Base-by-base conservation (phyloP, 2,329 filamentous ascomycete genomes). In the Fulvia fulva region DNA sequence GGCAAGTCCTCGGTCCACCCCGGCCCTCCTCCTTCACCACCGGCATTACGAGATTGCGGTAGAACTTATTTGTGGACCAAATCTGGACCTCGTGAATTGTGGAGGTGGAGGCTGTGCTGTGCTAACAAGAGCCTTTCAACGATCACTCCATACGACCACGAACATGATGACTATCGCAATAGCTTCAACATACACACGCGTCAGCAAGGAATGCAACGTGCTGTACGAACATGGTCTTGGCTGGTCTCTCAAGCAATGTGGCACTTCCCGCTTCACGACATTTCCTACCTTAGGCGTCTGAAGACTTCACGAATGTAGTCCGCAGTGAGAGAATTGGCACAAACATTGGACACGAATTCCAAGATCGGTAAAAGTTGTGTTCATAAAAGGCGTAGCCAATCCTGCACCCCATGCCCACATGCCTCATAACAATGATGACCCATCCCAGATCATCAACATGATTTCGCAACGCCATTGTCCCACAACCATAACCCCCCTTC, bases 371-470 rank as follows among this genome's bases (percentile, higher is more conserved):
- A 19, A 32, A 50, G n/a, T 28, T 50, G 47, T 50, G 47, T 50
- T 50, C 47, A 21, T 50, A 50, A 32, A 41, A 50, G 26, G 47
- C 47, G 47, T 50, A 19, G 23, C 11, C 19, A 34, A 32, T 12
- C 28, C 28, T 32, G 28, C 23, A 5, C 45, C 21, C 14, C n/a
- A n/a, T n/a, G 9, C n/a, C 41, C 41, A 44, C n/a, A 44, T 44
- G 41, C 44, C 44, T 25, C 19, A 23, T 47, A 26, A 25, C 25
- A 23, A n/a, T 19, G 14, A 41, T n/a, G n/a, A 41, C 8, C 21
- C 26, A 26, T 28, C 23, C 47, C 47, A 32, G 47, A 32, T 57
- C 55, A 53, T 53, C 49, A 26, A 43, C 47, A 50, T 50, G 26
- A 32, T 26, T n/a, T n/a, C 26, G 23, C 16, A 19, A 41, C 30